Evolutionary conservation across 768 basidiomycete genomes (phyloP), one percentile per base, ranked within the genome.

Genomic region (Hebeloma cylindrosporum): DNA sequence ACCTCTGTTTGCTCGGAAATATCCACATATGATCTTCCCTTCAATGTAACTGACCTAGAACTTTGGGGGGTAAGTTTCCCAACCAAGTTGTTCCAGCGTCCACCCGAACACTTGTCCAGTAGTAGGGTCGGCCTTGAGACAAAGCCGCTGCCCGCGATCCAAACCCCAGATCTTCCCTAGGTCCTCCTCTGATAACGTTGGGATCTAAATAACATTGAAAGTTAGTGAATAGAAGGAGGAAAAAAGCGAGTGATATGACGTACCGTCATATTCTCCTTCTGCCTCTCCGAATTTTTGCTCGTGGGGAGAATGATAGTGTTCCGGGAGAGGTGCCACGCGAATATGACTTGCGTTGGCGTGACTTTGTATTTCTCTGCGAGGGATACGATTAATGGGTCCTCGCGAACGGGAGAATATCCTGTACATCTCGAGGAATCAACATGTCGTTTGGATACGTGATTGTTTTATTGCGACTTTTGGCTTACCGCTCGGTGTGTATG

Each of bases 291-390:
- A 46, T 77, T 66, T 8, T 58, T 56, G 40, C 73, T 76, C 62
- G 73, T 75, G 5, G 77, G 75, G 2, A 77, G 60, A 3, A 68
- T 63, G n/a, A 64, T 54, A 5, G 66, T 66, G 0, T 72, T 70
- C 16, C 75, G 61, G 17, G 69, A 63, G 32, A 78, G 34, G 49
- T 76, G 71, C 77, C 78, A 80, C 1, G 71, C 70, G 4, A 79
- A 57, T 23, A 71, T 67, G 30, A 80, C 60, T 56, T 78, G 75
- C 4, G 65, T 71, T 1, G 74, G 61, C 0, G 66, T 59, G 4
- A 61, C 72, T 9, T 61, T 64, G 56, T 77, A 69, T 48, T 77
- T 78, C 38, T 60, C 47, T 6, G 77, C 75, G 3, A 79, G 60
- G 25, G 63, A 57, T 16, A 60, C 47, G 33, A 78, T 69, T 6